Evolutionary conservation across 495 filamentous ascomycete species (phyloP).

Genomic region (Talaromyces adpressus): DNA sequence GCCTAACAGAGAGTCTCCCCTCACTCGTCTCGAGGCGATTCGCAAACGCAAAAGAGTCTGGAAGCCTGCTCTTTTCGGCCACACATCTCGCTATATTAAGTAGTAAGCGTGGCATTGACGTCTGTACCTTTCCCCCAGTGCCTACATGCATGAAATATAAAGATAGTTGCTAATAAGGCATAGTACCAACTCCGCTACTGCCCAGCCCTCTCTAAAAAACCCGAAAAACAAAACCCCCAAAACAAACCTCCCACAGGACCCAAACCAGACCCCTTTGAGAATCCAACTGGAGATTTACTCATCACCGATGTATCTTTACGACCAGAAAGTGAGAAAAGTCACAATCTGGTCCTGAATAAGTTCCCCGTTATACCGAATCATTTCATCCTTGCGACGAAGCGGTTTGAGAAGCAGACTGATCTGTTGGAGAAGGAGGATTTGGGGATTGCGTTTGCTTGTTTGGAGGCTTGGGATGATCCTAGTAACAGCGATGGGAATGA

Average conservation of each 20-base stretch:
- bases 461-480: slow-evolving; percentile 47
- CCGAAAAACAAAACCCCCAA: slow-evolving; percentile 18
- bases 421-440: slow-evolving; percentile 61
- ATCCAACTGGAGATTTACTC: slow-evolving; percentile 55
- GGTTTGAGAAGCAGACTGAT: slow-evolving; percentile 61
- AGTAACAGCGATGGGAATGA: slow-evolving; percentile 10
- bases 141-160: neutral
- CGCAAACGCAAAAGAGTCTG: slow-evolving; percentile 40
- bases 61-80: slow-evolving; percentile 51
- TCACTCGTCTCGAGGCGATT: slow-evolving; percentile 50
- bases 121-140: slow-evolving; percentile 24
- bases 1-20: slow-evolving; percentile 39
- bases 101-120: slow-evolving; percentile 43
- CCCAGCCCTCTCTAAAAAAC: slow-evolving; percentile 68
- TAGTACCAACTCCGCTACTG: slow-evolving; percentile 78
- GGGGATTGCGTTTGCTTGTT: slow-evolving; percentile 54
- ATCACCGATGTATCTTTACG: slow-evolving; percentile 46
- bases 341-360: slow-evolving; percentile 73
- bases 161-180: slow-evolving; percentile 10
- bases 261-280: slow-evolving; percentile 67
- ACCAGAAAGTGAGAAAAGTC: slow-evolving; percentile 23
- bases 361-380: slow-evolving; percentile 74
- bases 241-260: slow-evolving; percentile 11
- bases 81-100: slow-evolving; percentile 51
- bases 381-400: slow-evolving; percentile 68